phyloP scores from a whole-genome alignment of 192 early-diverging fungal genomes.

The Powellomyces hirtus region DNA sequence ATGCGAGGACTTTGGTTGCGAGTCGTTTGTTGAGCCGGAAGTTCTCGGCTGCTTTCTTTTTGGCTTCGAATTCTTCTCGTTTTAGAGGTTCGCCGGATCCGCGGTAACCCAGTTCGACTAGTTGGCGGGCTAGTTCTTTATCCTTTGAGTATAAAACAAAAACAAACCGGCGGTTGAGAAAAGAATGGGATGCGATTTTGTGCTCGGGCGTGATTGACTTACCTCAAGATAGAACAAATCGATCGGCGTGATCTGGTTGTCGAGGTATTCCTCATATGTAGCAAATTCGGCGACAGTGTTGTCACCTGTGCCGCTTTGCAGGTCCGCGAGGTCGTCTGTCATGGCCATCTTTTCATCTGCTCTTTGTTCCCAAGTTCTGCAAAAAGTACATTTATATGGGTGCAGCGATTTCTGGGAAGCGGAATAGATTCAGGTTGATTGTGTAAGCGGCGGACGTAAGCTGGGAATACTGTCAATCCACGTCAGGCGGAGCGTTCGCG shows the following conservation, averaged over 20 bases:
- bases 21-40: conserved; percentile 59
- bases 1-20: conserved; percentile 54
- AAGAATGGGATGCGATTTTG: not conserved
- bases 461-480: too few species aligned
- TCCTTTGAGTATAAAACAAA: conserved; percentile 35
- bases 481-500: too few species aligned
- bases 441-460: too few species aligned
- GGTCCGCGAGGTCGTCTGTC: conserved; percentile 42
- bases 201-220: not conserved
- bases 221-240: conserved; percentile 65
- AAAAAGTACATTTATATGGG: too few species aligned
- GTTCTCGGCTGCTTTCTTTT: conserved; percentile 63
- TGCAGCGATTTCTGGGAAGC: too few species aligned
- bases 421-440: too few species aligned
- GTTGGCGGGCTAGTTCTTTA: conserved; percentile 64
- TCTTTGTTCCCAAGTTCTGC: too few species aligned
- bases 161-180: not conserved
- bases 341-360: too few species aligned
- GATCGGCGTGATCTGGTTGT: conserved; percentile 57
- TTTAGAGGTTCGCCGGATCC: conserved; percentile 65
- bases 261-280: conserved; percentile 65
- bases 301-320: conserved; percentile 44
- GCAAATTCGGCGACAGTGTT: conserved; percentile 59
- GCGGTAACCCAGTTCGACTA: conserved; percentile 62
- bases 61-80: conserved; percentile 61